These are phyloP conservation scores for Spencermartinsiella europaea DNA, from an alignment of 805 yeast species.

Conservation along the genomic window DNA sequence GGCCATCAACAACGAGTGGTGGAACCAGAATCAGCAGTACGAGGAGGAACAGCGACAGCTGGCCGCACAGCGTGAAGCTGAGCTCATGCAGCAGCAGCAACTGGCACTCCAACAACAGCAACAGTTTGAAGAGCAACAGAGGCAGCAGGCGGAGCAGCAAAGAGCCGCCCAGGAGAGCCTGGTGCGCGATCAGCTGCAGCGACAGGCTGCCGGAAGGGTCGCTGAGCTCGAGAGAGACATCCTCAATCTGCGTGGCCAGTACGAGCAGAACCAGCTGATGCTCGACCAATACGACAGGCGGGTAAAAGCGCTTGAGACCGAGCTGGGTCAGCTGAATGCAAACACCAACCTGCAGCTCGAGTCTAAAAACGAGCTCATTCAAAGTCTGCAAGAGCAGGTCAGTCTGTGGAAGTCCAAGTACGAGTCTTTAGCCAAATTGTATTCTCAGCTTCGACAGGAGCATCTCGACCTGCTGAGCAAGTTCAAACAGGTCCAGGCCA, in stretches of 20 bases:
- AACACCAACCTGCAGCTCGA: conserved; percentile 69
- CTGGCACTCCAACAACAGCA: conserved; percentile 63
- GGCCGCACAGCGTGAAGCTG: conserved; percentile 59
- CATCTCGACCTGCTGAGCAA: conserved; percentile 73
- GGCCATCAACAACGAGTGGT: conserved; percentile 38
- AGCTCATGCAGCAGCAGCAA: conserved; percentile 61
- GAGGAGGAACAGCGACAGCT: conserved; percentile 57
- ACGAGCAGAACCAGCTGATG: conserved; percentile 77
- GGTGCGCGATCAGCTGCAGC: conserved; percentile 60
- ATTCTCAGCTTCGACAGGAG: conserved; percentile 88
- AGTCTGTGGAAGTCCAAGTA: conserved; percentile 78
- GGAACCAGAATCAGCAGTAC: conserved; percentile 46
- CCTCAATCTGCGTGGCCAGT: conserved; percentile 67
- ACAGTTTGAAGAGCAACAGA: conserved; percentile 70
- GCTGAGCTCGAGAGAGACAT: conserved; percentile 80
- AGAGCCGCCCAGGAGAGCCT: conserved; percentile 66
- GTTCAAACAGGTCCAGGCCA: conserved; percentile 76
- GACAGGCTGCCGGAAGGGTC: conserved; percentile 71
- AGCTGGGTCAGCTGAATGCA: conserved; percentile 53
- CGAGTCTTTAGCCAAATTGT: conserved; percentile 81
- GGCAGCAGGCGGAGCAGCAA: conserved; percentile 62
- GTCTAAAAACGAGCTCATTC: conserved; percentile 69
- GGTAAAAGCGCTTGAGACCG: conserved; percentile 75
- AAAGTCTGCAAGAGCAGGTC: conserved; percentile 66
- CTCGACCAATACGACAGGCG: conserved; percentile 83